These are phyloP conservation scores for Mycena crocata DNA, from an alignment of 768 basidiomycete genomes.

Conservation along the genomic window DNA sequence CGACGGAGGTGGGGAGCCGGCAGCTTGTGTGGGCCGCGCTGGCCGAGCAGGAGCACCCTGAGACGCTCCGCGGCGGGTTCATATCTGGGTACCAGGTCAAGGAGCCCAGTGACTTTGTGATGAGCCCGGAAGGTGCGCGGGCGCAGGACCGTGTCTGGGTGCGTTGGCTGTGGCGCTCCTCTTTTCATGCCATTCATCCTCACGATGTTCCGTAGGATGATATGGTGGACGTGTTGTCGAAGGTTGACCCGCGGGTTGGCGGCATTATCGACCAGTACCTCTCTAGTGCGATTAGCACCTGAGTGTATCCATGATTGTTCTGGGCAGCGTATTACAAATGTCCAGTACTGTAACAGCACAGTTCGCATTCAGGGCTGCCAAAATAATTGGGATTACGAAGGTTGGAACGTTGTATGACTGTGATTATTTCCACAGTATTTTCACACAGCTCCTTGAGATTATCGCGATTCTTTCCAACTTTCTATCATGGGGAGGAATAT, in stretches of 20 bases:
- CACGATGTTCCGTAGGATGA: constrained; percentile 26
- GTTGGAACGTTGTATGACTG: too few relatives aligned
- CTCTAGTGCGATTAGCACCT: too few relatives aligned
- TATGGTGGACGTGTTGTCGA: constrained; percentile 32
- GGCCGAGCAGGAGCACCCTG: not conserved
- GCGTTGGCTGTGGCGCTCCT: too few relatives aligned
- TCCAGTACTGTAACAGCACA: too few relatives aligned
- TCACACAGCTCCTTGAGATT: too few relatives aligned
- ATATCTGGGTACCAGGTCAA: constrained; percentile 10
- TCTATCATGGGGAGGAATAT: too few relatives aligned
- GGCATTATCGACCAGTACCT: constrained; percentile 33
- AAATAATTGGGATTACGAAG: too few relatives aligned
- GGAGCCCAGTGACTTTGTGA: constrained; percentile 37
- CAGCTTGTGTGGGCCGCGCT: constrained; percentile 36
- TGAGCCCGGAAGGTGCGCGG: constrained; percentile 33
- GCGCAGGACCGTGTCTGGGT: constrained; percentile 34
- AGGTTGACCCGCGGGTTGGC: constrained; percentile 33
- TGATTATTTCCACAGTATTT: too few relatives aligned
- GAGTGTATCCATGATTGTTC: too few relatives aligned
- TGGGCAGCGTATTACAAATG: too few relatives aligned
- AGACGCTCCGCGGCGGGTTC: constrained; percentile 33
- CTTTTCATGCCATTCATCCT: not conserved
- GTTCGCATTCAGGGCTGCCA: too few relatives aligned
- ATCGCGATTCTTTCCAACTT: too few relatives aligned
- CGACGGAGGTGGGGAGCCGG: constrained; percentile 39